Evolutionary conservation across 371 early-diverging fungal genomes (phyloP), one percentile per base, ranked within the genome.

Genomic region (Mortierella sp.): DNA sequence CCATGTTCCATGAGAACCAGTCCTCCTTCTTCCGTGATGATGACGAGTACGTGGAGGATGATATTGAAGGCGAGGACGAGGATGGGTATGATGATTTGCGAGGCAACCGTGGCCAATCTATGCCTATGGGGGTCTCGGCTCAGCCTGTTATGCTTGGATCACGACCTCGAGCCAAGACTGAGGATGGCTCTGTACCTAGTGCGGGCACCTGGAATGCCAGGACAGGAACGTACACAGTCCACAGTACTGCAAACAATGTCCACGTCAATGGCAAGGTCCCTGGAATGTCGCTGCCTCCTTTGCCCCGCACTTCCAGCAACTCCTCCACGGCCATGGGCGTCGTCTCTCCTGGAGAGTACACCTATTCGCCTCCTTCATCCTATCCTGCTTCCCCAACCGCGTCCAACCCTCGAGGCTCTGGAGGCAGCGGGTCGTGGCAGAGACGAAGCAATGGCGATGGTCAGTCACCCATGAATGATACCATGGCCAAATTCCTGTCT

Each of bases 281-380:
- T 11, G 81, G 80, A 26, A 80, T 82, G 80, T 72, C 82, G 8
- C 60, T 83, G 26, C 86, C 87, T 24, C 87, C 86, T 41, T 50
- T 80, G 46, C 87, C 86, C 26, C 80, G 81, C 5, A 68, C 83
- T 5, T 63, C 81, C 32, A 78, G 80, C 64, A 60, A 34, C 39
- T 49, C 70, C 12, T 75, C 78, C 34, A 73, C 79, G 5, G 66
- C 60, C 17, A 78, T 66, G 72, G 72, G 72, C 19, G 72, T 72
- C 30, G 52, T 61, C 30, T 72, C 72, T 4, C 67, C 67, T 19
- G 73, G 78, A 14, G 80, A 73, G 50, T 86, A 79, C 46, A 83
- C 84, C n/a, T 85, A 78, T 15, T 85, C 87, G 7, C 87, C 87
- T 6, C 87, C 87, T 31, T 84, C 86, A 15, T 87, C 87, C 4